phyloP scores from a whole-genome alignment of 164 flowering plant species.

The Berberis thunbergii region DNA sequence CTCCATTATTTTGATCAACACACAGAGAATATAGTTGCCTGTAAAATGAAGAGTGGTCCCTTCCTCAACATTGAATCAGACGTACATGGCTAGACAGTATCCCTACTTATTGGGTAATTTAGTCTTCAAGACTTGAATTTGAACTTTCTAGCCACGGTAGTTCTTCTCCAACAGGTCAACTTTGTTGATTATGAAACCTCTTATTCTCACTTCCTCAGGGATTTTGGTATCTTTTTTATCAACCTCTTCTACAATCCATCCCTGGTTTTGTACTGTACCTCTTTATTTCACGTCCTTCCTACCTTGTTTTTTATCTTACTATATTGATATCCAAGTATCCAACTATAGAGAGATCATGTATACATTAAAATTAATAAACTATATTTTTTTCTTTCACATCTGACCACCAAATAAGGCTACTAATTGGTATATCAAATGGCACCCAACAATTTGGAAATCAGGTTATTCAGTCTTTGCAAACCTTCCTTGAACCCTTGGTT shows the following conservation, averaged over 20 bases:
- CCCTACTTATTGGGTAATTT: neutral
- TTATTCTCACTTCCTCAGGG: slow-evolving; percentile 67
- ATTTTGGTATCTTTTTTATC: slow-evolving; percentile 55
- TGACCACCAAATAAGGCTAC: neutral
- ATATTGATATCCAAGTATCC: too few species aligned
- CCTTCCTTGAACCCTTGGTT: slow-evolving; percentile 96
- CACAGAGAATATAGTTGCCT: neutral
- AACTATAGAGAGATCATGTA: too few species aligned
- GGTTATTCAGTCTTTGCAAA: slow-evolving; percentile 83
- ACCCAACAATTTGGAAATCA: slow-evolving; percentile 18
- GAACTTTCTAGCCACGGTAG: slow-evolving; percentile 55
- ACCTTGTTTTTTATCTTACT: too few species aligned
- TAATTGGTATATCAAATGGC: neutral
- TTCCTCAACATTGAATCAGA: too few species aligned
- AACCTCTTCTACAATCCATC: slow-evolving; percentile 65
- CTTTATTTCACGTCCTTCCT: slow-evolving; percentile 33
- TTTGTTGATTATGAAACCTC: slow-evolving; percentile 77
- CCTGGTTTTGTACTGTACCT: slow-evolving; percentile 66
- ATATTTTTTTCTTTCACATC: neutral
- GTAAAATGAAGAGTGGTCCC: too few species aligned
- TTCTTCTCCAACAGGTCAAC: slow-evolving; percentile 57
- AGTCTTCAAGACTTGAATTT: slow-evolving; percentile 35
- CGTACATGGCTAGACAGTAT: too few species aligned
- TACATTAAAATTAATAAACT: too few species aligned
- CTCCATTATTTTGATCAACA: too few species aligned